Conservation (phyloP, 495 filamentous ascomycete species). For the Penicillium alfredii region DNA sequence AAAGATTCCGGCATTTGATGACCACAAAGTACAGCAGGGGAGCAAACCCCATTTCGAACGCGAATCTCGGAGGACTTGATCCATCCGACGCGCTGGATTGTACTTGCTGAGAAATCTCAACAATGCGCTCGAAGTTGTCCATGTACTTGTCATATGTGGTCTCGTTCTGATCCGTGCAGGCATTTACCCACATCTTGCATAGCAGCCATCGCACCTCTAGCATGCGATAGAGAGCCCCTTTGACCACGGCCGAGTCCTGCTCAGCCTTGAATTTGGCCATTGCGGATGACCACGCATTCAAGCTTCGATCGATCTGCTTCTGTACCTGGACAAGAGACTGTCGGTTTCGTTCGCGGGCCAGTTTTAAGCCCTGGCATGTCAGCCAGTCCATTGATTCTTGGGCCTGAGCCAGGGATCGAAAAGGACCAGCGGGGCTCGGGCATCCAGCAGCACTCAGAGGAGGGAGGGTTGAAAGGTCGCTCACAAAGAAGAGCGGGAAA, state of each 20-base stretch:
- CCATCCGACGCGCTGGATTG: neutral
- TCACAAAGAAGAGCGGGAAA: neutral
- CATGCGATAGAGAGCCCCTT: neutral
- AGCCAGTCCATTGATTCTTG: constrained; percentile 3
- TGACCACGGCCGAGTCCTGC: too few relatives aligned
- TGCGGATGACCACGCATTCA: constrained; percentile 1
- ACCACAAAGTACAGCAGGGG: constrained; percentile 4
- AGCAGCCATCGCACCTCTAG: constrained; percentile 4
- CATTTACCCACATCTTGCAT: constrained; percentile 3
- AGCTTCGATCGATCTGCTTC: too few relatives aligned
- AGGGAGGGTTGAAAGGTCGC: constrained; percentile 1
- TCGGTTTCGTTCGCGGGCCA: constrained; percentile 1
- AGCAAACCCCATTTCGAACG: constrained; percentile 4
- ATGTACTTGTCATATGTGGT: constrained; percentile 1
- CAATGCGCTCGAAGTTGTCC: constrained; percentile 3
- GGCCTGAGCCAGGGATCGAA: constrained; percentile 1
- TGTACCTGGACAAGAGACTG: too few relatives aligned
- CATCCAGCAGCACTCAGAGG: neutral
- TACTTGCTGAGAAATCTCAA: constrained; percentile 2
- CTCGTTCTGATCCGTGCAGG: neutral
- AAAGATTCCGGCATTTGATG: constrained; percentile 3
- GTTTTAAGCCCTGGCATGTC: neutral
- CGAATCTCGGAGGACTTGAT: constrained; percentile 1
- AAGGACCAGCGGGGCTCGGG: constrained; percentile 1
- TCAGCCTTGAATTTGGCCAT: too few relatives aligned